A percentile compares a stretch with the other conserved stretches of the same genome.
phyloP scores from a whole-genome alignment of 495 filamentous ascomycete species.

The Penicillium antarcticum region DNA sequence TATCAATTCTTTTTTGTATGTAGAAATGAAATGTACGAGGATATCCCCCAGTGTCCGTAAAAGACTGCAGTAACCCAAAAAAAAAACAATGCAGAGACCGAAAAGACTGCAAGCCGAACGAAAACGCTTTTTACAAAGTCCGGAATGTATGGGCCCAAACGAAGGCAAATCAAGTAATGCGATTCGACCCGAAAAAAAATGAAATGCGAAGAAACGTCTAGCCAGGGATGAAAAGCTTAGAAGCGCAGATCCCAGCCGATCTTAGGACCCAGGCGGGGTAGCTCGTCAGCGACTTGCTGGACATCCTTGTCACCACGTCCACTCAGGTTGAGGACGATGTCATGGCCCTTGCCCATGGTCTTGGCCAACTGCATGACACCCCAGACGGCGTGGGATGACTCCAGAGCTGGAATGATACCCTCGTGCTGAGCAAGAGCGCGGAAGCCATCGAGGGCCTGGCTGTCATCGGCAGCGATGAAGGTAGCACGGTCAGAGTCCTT shows the following conservation, averaged over 20 bases:
- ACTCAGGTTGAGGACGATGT: constrained; percentile 91
- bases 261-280: constrained; percentile 81
- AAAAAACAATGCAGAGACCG: background rate
- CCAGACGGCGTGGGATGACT: constrained; percentile 89
- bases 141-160: no score
- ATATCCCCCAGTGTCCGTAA: background rate
- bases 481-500: constrained; percentile 83
- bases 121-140: no score
- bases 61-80: background rate
- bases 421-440: constrained; percentile 76
- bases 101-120: no score
- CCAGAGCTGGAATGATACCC: constrained; percentile 94
- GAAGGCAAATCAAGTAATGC: no score
- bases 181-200: no score
- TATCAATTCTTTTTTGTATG: background rate
- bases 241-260: constrained; percentile 96
- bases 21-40: background rate
- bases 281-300: constrained; percentile 92
- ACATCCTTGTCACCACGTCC: constrained; percentile 98
- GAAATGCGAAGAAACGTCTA: background rate
- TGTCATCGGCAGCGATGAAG: constrained; percentile 90
- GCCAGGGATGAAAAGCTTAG: constrained; percentile 16
- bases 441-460: constrained; percentile 89
- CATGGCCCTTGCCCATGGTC: constrained; percentile 81
- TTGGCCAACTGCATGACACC: constrained; percentile 88